These are phyloP conservation scores for Arachis monticola DNA, from an alignment of 331 rosid species.

Conservation along the genomic window DNA sequence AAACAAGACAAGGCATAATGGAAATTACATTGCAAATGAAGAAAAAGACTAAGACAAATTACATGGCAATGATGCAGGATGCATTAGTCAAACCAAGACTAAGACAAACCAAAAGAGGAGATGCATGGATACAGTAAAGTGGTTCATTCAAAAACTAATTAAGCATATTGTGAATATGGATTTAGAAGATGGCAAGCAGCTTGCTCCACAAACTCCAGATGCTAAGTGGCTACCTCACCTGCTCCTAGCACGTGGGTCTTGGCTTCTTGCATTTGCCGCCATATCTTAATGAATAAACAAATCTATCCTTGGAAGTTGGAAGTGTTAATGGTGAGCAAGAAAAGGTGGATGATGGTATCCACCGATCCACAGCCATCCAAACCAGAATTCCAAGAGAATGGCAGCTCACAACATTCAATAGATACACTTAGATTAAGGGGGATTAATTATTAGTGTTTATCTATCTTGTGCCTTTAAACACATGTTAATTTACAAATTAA, in stretches of 20 bases:
- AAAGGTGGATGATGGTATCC: slow-evolving; percentile 44
- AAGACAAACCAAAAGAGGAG: slow-evolving; percentile 26
- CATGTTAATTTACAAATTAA: too few relatives aligned
- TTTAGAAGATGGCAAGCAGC: slow-evolving; percentile 51
- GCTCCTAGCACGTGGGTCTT: slow-evolving; percentile 49
- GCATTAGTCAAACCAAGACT: slow-evolving; percentile 17
- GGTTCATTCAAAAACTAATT: slow-evolving; percentile 35
- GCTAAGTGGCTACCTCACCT: slow-evolving; percentile 47
- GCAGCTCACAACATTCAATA: slow-evolving; percentile 39
- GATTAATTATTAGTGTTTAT: neutral
- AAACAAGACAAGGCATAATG: neutral
- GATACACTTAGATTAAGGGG: slow-evolving; percentile 43
- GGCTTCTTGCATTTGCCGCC: slow-evolving; percentile 40
- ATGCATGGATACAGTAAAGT: slow-evolving; percentile 19
- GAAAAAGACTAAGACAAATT: slow-evolving; percentile 37
- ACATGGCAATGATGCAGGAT: neutral
- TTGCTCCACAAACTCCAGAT: slow-evolving; percentile 55
- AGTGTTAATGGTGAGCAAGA: slow-evolving; percentile 19
- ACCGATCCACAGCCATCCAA: slow-evolving; percentile 56
- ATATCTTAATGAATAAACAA: slow-evolving; percentile 26
- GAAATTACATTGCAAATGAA: slow-evolving; percentile 1
- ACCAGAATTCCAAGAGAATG: slow-evolving; percentile 56
- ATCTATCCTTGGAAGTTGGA: slow-evolving; percentile 23
- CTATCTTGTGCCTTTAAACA: too few relatives aligned
- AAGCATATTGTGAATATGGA: slow-evolving; percentile 35